Conservation (phyloP, 2,329 filamentous ascomycete genomes). For the Fusarium subglutinans region DNA sequence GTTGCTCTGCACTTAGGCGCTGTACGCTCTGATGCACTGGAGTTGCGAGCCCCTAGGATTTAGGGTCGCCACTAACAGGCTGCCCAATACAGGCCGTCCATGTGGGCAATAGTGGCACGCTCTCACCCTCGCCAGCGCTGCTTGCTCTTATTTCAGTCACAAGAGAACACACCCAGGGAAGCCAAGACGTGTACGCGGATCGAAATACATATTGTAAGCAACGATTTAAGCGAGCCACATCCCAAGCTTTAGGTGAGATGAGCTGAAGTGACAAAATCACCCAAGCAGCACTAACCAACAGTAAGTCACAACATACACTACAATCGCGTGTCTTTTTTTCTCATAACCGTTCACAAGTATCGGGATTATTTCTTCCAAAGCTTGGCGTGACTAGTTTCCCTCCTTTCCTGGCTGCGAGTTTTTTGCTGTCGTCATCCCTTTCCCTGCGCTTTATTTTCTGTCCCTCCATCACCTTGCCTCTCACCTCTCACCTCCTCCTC, state of each 20-base stretch:
- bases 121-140: neutral
- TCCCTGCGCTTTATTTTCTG: slow-evolving; percentile 37
- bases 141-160: neutral
- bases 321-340: neutral
- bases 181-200: neutral
- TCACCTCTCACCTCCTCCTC: slow-evolving; percentile 26
- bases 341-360: neutral
- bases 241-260: neutral
- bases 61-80: slow-evolving; percentile 35
- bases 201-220: neutral
- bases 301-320: neutral
- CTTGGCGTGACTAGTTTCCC: slow-evolving; percentile 3
- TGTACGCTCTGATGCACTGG: slow-evolving; percentile 1
- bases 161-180: neutral
- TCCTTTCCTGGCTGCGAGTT: neutral
- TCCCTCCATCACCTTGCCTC: slow-evolving; percentile 27
- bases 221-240: neutral
- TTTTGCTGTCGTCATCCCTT: slow-evolving; percentile 29
- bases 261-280: neutral
- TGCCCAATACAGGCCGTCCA: slow-evolving; percentile 6
- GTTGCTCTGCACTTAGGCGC: neutral
- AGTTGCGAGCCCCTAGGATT: slow-evolving; percentile 15
- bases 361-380: neutral
- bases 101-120: neutral
- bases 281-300: neutral